phyloP scores from a whole-genome alignment of 108 stramenopile genomes.

The Nitzschia sp. region DNA sequence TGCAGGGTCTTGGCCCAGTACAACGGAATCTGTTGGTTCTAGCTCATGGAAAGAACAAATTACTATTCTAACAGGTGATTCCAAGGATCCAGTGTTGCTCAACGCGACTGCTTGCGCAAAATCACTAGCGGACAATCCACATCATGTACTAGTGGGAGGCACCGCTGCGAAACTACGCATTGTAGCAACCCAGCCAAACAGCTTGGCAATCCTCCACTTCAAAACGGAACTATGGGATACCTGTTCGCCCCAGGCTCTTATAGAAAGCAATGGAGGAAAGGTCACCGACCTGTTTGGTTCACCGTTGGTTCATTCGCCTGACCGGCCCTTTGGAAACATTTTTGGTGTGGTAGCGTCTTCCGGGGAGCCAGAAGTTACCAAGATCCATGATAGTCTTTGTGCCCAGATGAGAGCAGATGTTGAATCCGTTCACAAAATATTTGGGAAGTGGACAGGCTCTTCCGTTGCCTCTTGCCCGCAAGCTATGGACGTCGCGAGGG shows the following conservation, averaged over 20 bases:
- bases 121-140: conserved; percentile 10
- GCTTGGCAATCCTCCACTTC: conserved; percentile 54
- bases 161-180: conserved; percentile 58
- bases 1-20: conserved; percentile 28
- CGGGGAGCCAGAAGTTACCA: conserved; percentile 26
- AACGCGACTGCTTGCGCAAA: conserved; percentile 25
- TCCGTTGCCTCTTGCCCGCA: conserved; percentile 25
- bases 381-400: conserved; percentile 41
- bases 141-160: conserved; percentile 46
- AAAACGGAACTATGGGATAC: conserved; percentile 70
- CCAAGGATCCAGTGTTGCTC: conserved; percentile 31
- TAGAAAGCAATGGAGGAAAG: conserved; percentile 53
- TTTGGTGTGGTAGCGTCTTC: conserved; percentile 66
- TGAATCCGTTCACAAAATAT: conserved; percentile 38
- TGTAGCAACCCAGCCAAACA: conserved; percentile 38
- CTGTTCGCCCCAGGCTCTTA: conserved; percentile 61
- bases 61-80: conserved; percentile 59
- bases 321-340: conserved; percentile 46
- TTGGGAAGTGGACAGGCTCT: conserved; percentile 40
- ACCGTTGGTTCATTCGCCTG: conserved; percentile 51
- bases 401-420: conserved; percentile 42
- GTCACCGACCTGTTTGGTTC: conserved; percentile 71
- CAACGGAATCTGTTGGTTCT: neutral
- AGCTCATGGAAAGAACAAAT: conserved; percentile 5
- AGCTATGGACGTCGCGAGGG: conserved; percentile 63